Evolutionary conservation across 2,329 filamentous ascomycete genomes (phyloP).

Genomic region (Hymenoscyphus repandus): DNA sequence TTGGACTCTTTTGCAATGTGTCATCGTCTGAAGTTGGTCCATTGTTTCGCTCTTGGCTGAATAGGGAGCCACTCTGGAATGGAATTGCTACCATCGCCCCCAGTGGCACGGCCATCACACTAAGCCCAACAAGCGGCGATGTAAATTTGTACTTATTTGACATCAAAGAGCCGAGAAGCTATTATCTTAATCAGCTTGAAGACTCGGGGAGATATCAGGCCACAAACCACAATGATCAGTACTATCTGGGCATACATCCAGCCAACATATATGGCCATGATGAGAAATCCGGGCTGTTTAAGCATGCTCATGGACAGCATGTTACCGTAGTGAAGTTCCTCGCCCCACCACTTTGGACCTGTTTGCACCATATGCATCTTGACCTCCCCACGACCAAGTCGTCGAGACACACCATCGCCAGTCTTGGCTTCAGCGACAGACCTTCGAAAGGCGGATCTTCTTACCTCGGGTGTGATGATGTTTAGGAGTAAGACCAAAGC

Average conservation of each 20-base stretch:
- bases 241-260: slow-evolving; percentile 78
- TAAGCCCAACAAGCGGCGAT: slow-evolving; percentile 61
- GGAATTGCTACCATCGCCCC: slow-evolving; percentile 67
- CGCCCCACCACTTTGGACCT: slow-evolving; percentile 70
- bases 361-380: slow-evolving; percentile 70
- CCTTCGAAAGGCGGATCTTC: slow-evolving; percentile 62
- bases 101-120: slow-evolving; percentile 60
- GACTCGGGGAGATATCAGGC: not conserved
- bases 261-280: slow-evolving; percentile 65
- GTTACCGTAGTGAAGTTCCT: slow-evolving; percentile 69
- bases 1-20: slow-evolving; percentile 58
- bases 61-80: slow-evolving; percentile 65
- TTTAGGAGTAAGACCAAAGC: slow-evolving; percentile 63
- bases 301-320: slow-evolving; percentile 65
- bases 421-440: slow-evolving; percentile 61
- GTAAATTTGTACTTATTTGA: slow-evolving; percentile 62
- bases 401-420: slow-evolving; percentile 46
- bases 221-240: slow-evolving; percentile 58
- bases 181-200: slow-evolving; percentile 21
- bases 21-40: slow-evolving; percentile 59
- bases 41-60: slow-evolving; percentile 58
- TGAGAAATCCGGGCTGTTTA: slow-evolving; percentile 66
- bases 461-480: slow-evolving; percentile 65
- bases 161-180: slow-evolving; percentile 64
- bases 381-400: slow-evolving; percentile 66